Conservation (phyloP, 257 asterid species). For the Craterostigma plantagineum region DNA sequence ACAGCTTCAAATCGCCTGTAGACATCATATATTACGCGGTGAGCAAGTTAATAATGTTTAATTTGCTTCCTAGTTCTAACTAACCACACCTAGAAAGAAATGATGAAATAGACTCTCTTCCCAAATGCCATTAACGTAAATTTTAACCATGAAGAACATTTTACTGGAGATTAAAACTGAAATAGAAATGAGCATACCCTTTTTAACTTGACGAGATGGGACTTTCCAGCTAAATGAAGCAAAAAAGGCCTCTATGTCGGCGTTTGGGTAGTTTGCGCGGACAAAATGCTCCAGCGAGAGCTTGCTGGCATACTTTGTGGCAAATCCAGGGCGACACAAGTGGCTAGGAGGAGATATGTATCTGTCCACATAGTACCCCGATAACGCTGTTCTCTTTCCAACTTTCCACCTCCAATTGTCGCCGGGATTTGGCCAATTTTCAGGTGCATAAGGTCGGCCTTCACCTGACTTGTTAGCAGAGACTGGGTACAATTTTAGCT, state of each 20-base stretch:
- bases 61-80: neutral
- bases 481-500: constrained; percentile 40
- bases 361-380: constrained; percentile 55
- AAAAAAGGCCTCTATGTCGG: constrained; percentile 37
- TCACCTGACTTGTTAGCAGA: constrained; percentile 32
- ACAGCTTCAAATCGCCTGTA: constrained; percentile 12
- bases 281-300: constrained; percentile 39
- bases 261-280: constrained; percentile 30
- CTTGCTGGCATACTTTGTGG: constrained; percentile 34
- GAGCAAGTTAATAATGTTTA: neutral
- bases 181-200: constrained; percentile 20
- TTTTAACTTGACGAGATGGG: constrained; percentile 23
- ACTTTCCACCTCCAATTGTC: constrained; percentile 88
- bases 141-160: too few species aligned
- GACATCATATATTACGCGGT: too few species aligned
- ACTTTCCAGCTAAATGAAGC: constrained; percentile 81
- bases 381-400: constrained; percentile 34
- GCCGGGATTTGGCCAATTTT: constrained; percentile 71
- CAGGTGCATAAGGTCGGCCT: constrained; percentile 88
- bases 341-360: constrained; percentile 46
- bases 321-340: constrained; percentile 17
- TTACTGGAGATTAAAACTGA: neutral
- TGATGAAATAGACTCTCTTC: too few species aligned
- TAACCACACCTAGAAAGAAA: neutral
- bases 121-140: neutral